Evolutionary conservation across 331 rosid genomes (phyloP), one percentile per base, ranked within the genome.

Genomic region (Malus hybrid): DNA sequence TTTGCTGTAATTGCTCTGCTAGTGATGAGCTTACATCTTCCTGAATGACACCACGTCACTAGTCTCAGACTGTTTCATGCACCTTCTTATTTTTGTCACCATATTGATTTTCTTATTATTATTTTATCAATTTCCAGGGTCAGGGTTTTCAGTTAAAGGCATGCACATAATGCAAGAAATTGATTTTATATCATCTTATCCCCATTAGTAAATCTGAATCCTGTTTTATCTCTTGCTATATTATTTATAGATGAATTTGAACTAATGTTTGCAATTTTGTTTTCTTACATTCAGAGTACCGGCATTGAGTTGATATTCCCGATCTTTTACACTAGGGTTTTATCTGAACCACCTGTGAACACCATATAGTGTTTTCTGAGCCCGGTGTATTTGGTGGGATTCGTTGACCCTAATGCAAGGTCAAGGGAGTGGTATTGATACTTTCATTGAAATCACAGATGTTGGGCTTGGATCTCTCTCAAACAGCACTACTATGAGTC

Each of bases 321-420:
- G 73, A 75, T 20, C 54, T 80, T 46, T 34, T 70, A 67, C 31
- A 32, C 71, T 71, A 57, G 77, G 67, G 76, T 67, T 72, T 80
- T 76, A 76, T 71, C 81, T 44, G 71, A 74, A 62, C 59, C 79
- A 18, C 77, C 74, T 34, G 76, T 67, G 72, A 72, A 62, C 63
- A 75, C 64, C 27, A 32, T 70, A 20, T 54, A 6, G 75, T 73
- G 57, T 24, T 54, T 29, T 70, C 16, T 27, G 24, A 74, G 65
- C 8, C 46, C 16, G 89, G 83, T 42, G 14, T 42, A 42, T 42
- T 42, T 42, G 48, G 14, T 42, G 48, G 14, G 76, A 74, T 59
- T 82, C 33, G 67, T 76, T 76, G 75, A 69, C 77, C 80, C 86
- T 82, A 79, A 93, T 90, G 96, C 97, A 90, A 86, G 97, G 94